Base-by-base conservation (phyloP, 257 asterid genomes). In the Rauvolfia tetraphylla region DNA sequence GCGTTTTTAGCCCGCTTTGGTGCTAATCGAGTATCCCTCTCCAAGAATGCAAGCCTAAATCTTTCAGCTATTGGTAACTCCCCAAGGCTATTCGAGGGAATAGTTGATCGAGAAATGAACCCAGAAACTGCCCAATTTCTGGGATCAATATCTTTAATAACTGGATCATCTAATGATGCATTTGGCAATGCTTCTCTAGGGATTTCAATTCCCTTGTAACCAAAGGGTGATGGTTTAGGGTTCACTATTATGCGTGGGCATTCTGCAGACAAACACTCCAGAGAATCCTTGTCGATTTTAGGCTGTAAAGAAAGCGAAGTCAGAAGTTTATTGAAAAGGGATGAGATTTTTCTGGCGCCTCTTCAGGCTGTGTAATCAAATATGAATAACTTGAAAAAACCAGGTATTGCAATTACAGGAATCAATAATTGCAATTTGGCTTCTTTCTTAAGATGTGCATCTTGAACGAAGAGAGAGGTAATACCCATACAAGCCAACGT, bases 401-500 rank as follows among this genome's bases (percentile, higher is more conserved):
- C 71, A 46, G 46, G 12, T 18, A 13, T 61, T 25, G 29, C 7
- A 74, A 61, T 10, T 14, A 44, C 23, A 20, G 22, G 15, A 25
- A 61, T 38, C 41, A 33, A n/a, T 1, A 75, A 22, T 51, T 22
- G 15, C 48, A 75, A 59, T 4, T 31, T 33, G 72, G 29, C 33
- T 51, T 31, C 8, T 13, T 33, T 34, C 14, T 25, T 15, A 42
- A 69, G 46, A 49, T 42, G 25, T 56, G 49, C 17, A 27, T 62
- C 46, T 17, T 6, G 34, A 56, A 44, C 42, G 29, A 67, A 68
- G 65, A 65, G 49, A 34, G 14, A 68, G 44, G 46, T 7, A 85
- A 56, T 92, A 95, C 99, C 99, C 99, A 95, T 34, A 93, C 89
- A 65, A 95, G 99, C 98, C 99, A 95, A 71, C 94, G 93, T 71